Evolutionary conservation across 164 flowering plant species (phyloP).

Genomic region (Nymphaea colorata): DNA sequence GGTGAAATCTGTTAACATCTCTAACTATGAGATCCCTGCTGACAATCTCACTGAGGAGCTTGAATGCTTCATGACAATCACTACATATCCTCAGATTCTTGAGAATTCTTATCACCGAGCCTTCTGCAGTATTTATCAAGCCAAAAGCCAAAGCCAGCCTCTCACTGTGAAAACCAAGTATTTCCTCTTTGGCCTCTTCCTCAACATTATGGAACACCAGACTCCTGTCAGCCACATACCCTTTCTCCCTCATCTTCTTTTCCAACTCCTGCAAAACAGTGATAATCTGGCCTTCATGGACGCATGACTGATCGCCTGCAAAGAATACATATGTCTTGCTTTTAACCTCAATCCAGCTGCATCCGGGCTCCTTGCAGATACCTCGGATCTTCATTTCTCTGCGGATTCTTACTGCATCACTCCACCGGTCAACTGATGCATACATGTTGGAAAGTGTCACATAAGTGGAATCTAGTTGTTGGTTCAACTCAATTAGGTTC

Average conservation of each 20-base stretch:
- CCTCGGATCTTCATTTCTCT: slow-evolving; percentile 37
- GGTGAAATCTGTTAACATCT: slow-evolving; percentile 64
- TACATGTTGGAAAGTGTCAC: slow-evolving; percentile 50
- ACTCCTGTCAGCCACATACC: slow-evolving; percentile 26
- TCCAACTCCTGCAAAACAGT: slow-evolving; percentile 31
- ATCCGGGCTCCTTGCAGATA: slow-evolving; percentile 52
- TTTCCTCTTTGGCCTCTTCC: slow-evolving; percentile 45
- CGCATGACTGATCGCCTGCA: slow-evolving; percentile 30
- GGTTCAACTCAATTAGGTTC: slow-evolving; percentile 31
- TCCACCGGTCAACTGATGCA: slow-evolving; percentile 50
- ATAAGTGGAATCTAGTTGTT: slow-evolving; percentile 36
- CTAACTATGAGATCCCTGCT: slow-evolving; percentile 53
- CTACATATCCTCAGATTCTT: slow-evolving; percentile 67
- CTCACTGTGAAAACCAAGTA: slow-evolving; percentile 51
- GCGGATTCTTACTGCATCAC: slow-evolving; percentile 20
- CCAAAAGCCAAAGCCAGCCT: slow-evolving; percentile 57
- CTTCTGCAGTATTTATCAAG: slow-evolving; percentile 40
- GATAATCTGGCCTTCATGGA: slow-evolving; percentile 23
- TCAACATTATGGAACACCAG: slow-evolving; percentile 49
- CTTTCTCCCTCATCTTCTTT: slow-evolving; percentile 40
- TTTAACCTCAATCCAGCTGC: slow-evolving; percentile 62
- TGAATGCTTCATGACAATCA: slow-evolving; percentile 57
- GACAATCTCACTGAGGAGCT: slow-evolving; percentile 40
- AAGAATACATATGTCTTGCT: slow-evolving; percentile 29
- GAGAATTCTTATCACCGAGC: slow-evolving; percentile 43